Evolutionary conservation across 139 green algal species (phyloP).

Genomic region (Raphidocelis subcapitata): DNA sequence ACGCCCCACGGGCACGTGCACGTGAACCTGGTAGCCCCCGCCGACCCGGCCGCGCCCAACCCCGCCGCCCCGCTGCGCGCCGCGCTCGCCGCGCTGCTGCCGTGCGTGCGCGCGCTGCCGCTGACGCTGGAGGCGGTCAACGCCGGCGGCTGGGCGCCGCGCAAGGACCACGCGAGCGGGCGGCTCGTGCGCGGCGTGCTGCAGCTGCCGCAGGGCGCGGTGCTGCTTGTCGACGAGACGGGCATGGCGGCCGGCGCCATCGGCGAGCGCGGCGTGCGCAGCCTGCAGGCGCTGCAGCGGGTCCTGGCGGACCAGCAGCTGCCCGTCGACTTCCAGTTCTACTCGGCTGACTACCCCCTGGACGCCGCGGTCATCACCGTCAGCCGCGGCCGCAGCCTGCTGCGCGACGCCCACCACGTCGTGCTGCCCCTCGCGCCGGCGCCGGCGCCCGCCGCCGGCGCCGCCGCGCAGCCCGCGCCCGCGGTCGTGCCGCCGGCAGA

Average conservation of each 20-base stretch:
- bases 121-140: neutral
- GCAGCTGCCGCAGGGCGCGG: conserved; percentile 58
- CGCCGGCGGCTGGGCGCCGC: conserved; percentile 19
- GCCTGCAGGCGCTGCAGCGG: conserved; percentile 55
- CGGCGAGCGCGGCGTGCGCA: conserved; percentile 46
- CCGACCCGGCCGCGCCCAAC: no score
- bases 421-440: conserved; percentile 42
- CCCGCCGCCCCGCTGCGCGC: no score
- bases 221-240: conserved; percentile 76
- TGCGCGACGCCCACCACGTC: conserved; percentile 32
- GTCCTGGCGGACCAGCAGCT: conserved; percentile 54
- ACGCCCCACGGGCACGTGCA: neutral
- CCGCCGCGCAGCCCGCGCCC: neutral
- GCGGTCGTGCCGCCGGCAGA: conserved; percentile 1
- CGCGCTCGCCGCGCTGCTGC: no score
- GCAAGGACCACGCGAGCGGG: conserved; percentile 10
- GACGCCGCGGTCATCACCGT: conserved; percentile 62
- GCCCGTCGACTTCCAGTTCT: conserved; percentile 72
- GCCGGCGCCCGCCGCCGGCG: conserved; percentile 10
- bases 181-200: conserved; percentile 32
- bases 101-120: neutral
- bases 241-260: conserved; percentile 58
- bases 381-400: conserved; percentile 41
- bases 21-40: no score
- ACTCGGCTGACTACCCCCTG: conserved; percentile 52